Conservation (phyloP, 805 yeast species). For the Starmerella apis region DNA sequence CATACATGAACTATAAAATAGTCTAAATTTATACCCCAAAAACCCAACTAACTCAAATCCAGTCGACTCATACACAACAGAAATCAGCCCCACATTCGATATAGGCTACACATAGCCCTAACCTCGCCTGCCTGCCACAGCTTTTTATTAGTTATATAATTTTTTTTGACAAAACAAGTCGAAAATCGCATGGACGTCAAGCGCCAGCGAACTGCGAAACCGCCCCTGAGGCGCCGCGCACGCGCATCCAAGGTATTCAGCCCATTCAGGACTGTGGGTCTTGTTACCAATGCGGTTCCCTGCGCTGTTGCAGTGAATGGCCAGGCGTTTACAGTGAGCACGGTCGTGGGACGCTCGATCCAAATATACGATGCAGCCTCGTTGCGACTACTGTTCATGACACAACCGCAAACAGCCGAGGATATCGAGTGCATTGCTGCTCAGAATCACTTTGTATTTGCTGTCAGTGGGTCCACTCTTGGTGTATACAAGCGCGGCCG, state of each 20-base stretch:
- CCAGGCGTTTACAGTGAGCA: slow-evolving; percentile 72
- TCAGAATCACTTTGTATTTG: slow-evolving; percentile 75
- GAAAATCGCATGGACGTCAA: slow-evolving; percentile 7
- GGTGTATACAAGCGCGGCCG: slow-evolving; percentile 79
- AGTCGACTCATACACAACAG: too few relatives aligned
- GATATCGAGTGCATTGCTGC: slow-evolving; percentile 64
- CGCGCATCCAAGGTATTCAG: slow-evolving; percentile 13
- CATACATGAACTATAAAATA: too few relatives aligned
- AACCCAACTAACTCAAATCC: too few relatives aligned
- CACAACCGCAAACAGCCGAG: slow-evolving; percentile 62
- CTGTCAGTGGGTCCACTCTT: slow-evolving; percentile 57
- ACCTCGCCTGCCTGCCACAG: too few relatives aligned
- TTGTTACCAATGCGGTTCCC: slow-evolving; percentile 77
- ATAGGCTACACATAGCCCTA: too few relatives aligned
- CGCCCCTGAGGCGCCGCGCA: neutral
- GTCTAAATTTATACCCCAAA: too few relatives aligned
- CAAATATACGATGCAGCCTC: slow-evolving; percentile 87
- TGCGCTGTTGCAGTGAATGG: slow-evolving; percentile 86
- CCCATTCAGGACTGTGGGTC: slow-evolving; percentile 46
- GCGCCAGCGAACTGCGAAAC: slow-evolving; percentile 8
- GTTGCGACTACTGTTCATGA: slow-evolving; percentile 73
- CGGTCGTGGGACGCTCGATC: slow-evolving; percentile 80
- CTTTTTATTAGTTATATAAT: slow-evolving; percentile 11
- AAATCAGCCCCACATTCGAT: too few relatives aligned
- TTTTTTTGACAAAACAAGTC: slow-evolving; percentile 4